Percentiles rank a stretch among this genome's conserved stretches.
Evolutionary conservation across 352 stramenopile species (phyloP).

Genomic region (Lagenidium giganteum): DNA sequence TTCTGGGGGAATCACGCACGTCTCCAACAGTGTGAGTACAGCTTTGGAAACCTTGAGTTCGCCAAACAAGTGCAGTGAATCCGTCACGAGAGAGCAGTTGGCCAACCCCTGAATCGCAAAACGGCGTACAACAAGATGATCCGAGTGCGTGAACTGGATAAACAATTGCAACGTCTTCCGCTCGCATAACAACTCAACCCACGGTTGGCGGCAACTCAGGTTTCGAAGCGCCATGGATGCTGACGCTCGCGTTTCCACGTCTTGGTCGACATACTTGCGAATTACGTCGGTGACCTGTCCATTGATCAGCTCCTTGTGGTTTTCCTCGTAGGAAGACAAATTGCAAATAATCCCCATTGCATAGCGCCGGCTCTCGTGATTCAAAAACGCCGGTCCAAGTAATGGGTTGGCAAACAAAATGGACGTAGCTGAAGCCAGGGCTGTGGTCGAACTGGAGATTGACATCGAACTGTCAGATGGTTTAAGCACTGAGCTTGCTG

Average conservation of each 20-base stretch:
- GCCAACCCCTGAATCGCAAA: conserved; percentile 63
- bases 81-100: conserved; percentile 72
- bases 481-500: no score
- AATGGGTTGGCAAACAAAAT: not conserved
- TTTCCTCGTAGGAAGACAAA: conserved; percentile 62
- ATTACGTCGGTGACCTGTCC: conserved; percentile 65
- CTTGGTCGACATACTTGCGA: conserved; percentile 60
- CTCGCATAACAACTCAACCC: conserved; percentile 79
- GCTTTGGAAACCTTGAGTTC: conserved; percentile 54
- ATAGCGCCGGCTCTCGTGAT: conserved; percentile 37
- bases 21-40: conserved; percentile 47
- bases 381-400: conserved; percentile 14
- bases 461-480: no score
- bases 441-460: no score
- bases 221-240: conserved; percentile 73
- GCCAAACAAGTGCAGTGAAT: conserved; percentile 68
- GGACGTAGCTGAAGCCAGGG: conserved; percentile 6
- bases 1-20: no score
- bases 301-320: conserved; percentile 80
- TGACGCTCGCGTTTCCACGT: conserved; percentile 62
- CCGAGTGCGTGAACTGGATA: conserved; percentile 44
- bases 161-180: conserved; percentile 60
- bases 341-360: conserved; percentile 77
- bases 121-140: conserved; percentile 47
- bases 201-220: conserved; percentile 61